A percentile compares a stretch with the other conserved stretches of the same genome.
These are phyloP conservation scores for Anisodus acutangulus DNA, from an alignment of 257 asterid genomes.

Conservation along the genomic window DNA sequence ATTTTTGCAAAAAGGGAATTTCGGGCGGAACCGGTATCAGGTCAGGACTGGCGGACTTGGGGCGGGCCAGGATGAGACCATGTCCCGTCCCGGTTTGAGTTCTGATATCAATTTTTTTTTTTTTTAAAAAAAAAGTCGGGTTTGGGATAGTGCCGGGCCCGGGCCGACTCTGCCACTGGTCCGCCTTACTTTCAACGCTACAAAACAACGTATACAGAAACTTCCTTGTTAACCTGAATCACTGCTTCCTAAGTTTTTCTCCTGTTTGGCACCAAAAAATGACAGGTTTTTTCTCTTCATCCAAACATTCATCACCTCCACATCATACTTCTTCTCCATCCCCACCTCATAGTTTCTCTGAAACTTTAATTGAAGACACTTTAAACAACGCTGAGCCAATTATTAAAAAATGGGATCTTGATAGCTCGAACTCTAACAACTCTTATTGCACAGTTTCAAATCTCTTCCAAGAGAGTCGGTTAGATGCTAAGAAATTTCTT, in stretches of 20 bases:
- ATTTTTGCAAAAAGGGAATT: no score
- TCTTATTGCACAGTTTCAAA: constrained; percentile 32
- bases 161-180: no score
- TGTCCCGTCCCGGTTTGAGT: no score
- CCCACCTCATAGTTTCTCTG: constrained; percentile 45
- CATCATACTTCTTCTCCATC: constrained; percentile 26
- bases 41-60: no score
- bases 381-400: constrained; percentile 46
- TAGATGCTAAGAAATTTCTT: constrained; percentile 51
- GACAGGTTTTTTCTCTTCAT: constrained; percentile 26
- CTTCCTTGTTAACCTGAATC: constrained; percentile 32
- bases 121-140: no score
- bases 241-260: not conserved
- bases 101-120: no score
- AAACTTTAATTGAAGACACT: constrained; percentile 49
- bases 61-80: no score
- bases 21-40: no score
- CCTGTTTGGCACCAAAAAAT: not conserved
- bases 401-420: constrained; percentile 50
- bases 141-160: no score
- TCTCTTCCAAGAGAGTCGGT: constrained; percentile 45
- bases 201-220: not conserved
- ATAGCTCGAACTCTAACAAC: constrained; percentile 26
- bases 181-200: not conserved
- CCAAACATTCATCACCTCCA: constrained; percentile 19